A percentile compares a stretch with the other conserved stretches of the same genome.
These are phyloP conservation scores for Pseudomonodictys pantanalensis DNA, from an alignment of 495 filamentous ascomycete genomes.

Conservation along the genomic window DNA sequence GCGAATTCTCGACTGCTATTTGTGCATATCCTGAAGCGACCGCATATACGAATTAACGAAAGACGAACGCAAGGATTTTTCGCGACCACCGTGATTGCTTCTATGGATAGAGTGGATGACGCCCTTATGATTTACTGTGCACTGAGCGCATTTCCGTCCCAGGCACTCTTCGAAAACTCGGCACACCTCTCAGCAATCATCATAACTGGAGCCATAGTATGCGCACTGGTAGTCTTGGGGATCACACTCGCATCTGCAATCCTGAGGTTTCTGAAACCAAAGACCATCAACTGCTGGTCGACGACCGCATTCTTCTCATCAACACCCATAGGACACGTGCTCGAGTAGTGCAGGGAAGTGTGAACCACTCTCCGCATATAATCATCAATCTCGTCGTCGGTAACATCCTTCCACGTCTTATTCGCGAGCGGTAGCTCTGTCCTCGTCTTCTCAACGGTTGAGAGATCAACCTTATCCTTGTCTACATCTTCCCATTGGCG, in stretches of 20 bases:
- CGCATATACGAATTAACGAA: too few relatives aligned
- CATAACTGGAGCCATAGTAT: conserved; percentile 15
- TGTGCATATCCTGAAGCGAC: not conserved
- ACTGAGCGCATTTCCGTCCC: conserved; percentile 2
- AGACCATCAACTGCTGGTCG: conserved; percentile 14
- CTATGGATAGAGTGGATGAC: too few relatives aligned
- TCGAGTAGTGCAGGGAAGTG: conserved; percentile 19
- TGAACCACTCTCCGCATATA: conserved; percentile 20
- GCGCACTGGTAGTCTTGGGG: conserved; percentile 16
- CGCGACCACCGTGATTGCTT: too few relatives aligned
- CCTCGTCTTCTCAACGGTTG: conserved; percentile 7
- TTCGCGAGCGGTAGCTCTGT: conserved; percentile 1
- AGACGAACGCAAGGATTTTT: too few relatives aligned
- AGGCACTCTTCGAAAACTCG: conserved; percentile 12
- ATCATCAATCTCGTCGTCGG: conserved; percentile 19
- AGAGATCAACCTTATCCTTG: conserved; percentile 2
- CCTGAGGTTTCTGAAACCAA: conserved; percentile 20
- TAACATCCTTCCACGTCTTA: conserved; percentile 19
- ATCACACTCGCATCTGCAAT: conserved; percentile 21
- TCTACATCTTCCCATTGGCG: conserved; percentile 16
- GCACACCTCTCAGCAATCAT: conserved; percentile 24
- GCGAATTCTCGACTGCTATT: too few relatives aligned
- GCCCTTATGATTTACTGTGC: conserved; percentile 6
- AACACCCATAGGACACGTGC: conserved; percentile 21
- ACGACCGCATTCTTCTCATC: conserved; percentile 9